A percentile compares a stretch with the other conserved stretches of the same genome.
Conservation (phyloP, 495 filamentous ascomycete species). For the Aeminium ludgeri region DNA sequence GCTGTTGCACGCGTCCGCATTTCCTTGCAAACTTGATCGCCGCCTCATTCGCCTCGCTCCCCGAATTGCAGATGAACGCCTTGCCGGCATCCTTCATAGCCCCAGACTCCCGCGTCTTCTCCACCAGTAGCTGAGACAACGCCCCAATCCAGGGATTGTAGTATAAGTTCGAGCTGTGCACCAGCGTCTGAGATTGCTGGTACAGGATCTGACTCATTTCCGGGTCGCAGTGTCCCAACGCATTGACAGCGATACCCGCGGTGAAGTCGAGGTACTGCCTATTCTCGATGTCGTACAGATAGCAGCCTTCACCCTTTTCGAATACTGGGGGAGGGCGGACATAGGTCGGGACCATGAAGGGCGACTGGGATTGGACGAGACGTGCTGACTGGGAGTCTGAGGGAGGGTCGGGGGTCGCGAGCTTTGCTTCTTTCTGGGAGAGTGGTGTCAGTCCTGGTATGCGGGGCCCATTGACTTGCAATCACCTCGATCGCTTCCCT, state of each 20-base stretch:
- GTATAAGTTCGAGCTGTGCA: conserved; percentile 90
- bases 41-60: conserved; percentile 90
- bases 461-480: no score
- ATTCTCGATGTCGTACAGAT: conserved; percentile 80
- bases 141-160: conserved; percentile 86
- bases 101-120: conserved; percentile 54
- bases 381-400: conserved; percentile 58
- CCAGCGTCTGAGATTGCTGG: conserved; percentile 64
- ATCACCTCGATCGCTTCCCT: conserved; percentile 24
- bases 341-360: conserved; percentile 91
- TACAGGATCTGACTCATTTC: conserved; percentile 49
- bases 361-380: conserved; percentile 52
- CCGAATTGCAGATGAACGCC: conserved; percentile 89
- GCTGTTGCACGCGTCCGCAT: conserved; percentile 55
- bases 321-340: conserved; percentile 82
- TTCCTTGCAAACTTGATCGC: conserved; percentile 95
- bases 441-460: background rate
- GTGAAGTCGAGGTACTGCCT: conserved; percentile 84
- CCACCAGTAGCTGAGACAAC: conserved; percentile 69
- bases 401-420: conserved; percentile 64
- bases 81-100: conserved; percentile 65
- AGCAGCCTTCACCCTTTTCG: conserved; percentile 66
- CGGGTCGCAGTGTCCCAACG: conserved; percentile 72
- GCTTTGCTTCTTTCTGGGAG: conserved; percentile 39
- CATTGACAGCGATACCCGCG: conserved; percentile 88